Conservation (phyloP, 208 protist species). For the Leishmania arabica region DNA sequence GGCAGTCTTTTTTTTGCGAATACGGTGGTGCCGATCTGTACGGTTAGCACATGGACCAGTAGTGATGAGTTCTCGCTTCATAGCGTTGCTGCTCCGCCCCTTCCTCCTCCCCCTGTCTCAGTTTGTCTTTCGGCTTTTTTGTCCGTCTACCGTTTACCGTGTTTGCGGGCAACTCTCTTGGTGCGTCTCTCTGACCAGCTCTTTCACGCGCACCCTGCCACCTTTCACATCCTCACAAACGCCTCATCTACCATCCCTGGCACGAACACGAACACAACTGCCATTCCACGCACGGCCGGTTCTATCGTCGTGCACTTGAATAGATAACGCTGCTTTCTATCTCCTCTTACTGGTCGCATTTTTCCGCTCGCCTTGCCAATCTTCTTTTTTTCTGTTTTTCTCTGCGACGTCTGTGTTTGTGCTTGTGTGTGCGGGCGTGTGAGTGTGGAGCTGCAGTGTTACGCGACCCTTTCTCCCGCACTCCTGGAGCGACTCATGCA, state of each 20-base stretch:
- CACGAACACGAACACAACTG: neutral
- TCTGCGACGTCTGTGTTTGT: neutral
- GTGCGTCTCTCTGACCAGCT: neutral
- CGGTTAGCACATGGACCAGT: neutral
- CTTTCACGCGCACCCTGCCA: neutral
- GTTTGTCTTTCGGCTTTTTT: slow-evolving; percentile 5
- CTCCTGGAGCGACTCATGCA: neutral
- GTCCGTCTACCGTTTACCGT: neutral
- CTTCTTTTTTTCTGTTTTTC: neutral
- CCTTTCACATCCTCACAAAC: neutral
- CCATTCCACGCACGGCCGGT: neutral
- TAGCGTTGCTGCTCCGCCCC: neutral
- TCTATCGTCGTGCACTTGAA: neutral
- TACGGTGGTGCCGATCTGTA: neutral
- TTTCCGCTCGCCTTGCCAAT: neutral
- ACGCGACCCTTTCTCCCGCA: neutral
- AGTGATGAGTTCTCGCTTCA: neutral
- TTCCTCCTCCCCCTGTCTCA: neutral
- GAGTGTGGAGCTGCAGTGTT: neutral
- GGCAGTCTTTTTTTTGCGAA: neutral
- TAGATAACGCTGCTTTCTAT: neutral
- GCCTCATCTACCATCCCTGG: neutral
- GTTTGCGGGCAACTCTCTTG: neutral
- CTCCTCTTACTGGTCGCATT: neutral
- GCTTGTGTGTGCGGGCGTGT: neutral